phyloP scores from a whole-genome alignment of 2,329 filamentous ascomycete species.

The Calonectria pseudoreteaudii region DNA sequence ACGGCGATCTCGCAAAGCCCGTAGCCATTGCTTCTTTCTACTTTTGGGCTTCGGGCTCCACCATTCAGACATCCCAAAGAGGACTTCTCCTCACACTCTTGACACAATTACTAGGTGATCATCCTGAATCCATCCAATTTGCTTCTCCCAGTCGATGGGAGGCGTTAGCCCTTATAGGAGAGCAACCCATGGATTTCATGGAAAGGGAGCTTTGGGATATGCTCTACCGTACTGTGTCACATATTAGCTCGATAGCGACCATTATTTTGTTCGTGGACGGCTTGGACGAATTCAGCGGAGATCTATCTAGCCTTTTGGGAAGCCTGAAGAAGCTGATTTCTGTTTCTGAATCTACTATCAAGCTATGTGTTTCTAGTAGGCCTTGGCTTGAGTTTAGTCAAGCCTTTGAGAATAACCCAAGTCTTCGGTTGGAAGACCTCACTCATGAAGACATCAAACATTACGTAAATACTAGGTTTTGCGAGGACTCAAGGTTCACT shows the following conservation, averaged over 20 bases:
- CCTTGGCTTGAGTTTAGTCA: too few relatives aligned
- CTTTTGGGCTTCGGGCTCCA: neutral
- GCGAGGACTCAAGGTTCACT: too few relatives aligned
- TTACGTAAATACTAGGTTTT: too few relatives aligned
- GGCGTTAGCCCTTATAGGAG: neutral
- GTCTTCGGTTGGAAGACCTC: too few relatives aligned
- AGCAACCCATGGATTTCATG: neutral
- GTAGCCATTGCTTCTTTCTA: neutral
- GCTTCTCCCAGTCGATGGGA: neutral
- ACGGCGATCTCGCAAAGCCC: neutral
- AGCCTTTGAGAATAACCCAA: too few relatives aligned
- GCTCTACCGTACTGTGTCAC: neutral
- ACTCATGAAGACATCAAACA: too few relatives aligned
- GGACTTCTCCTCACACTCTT: neutral
- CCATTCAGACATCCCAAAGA: neutral
- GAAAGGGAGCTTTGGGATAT: neutral
- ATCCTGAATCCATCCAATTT: neutral
- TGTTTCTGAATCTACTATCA: too few relatives aligned
- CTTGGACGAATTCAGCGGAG: neutral
- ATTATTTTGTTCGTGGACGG: neutral
- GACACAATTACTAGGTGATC: neutral
- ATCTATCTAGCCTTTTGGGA: too few relatives aligned
- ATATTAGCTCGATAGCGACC: neutral
- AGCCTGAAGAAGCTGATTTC: too few relatives aligned
- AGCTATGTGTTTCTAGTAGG: too few relatives aligned